A percentile compares a stretch with the other conserved stretches of the same genome.
phyloP scores from a whole-genome alignment of 495 filamentous ascomycete species.

The Neurospora discreta region DNA sequence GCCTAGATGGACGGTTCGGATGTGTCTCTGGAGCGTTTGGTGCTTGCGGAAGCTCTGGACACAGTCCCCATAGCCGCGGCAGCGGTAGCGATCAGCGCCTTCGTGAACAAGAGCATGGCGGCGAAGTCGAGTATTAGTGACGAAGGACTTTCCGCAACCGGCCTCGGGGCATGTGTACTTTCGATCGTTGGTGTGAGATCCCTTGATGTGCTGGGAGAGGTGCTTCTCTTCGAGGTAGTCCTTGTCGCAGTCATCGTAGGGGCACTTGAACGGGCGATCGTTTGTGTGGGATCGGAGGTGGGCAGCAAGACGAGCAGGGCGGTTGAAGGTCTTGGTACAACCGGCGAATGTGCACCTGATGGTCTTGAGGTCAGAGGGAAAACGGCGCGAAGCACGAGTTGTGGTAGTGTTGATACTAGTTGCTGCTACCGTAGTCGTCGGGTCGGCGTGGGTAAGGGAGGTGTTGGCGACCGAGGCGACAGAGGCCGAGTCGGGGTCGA shows the following conservation, averaged over 20 bases:
- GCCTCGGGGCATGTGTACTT: conserved; percentile 58
- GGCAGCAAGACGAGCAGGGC: conserved; percentile 65
- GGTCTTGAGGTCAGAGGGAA: conserved; percentile 63
- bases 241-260: conserved; percentile 60
- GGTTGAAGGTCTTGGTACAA: conserved; percentile 77
- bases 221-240: conserved; percentile 72
- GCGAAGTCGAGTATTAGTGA: conserved; percentile 59
- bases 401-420: conserved; percentile 32
- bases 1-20: conserved; percentile 59
- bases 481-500: conserved; percentile 7
- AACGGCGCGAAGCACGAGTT: conserved; percentile 45
- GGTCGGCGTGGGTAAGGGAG: conserved; percentile 1
- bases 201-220: conserved; percentile 71
- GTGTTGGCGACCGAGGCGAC: conserved; percentile 5
- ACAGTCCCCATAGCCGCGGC: conserved; percentile 64
- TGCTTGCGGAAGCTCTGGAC: conserved; percentile 77
- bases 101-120: conserved; percentile 59
- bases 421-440: conserved; percentile 8
- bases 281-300: conserved; percentile 73
- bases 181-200: conserved; percentile 61
- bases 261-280: conserved; percentile 63
- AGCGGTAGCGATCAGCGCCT: conserved; percentile 56
- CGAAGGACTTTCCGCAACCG: conserved; percentile 70
- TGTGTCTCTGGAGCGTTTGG: conserved; percentile 73
- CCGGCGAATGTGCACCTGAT: conserved; percentile 56